A percentile compares a stretch with the other conserved stretches of the same genome.
Conservation (phyloP, 257 asterid species). For the Penstemon davidsonii region DNA sequence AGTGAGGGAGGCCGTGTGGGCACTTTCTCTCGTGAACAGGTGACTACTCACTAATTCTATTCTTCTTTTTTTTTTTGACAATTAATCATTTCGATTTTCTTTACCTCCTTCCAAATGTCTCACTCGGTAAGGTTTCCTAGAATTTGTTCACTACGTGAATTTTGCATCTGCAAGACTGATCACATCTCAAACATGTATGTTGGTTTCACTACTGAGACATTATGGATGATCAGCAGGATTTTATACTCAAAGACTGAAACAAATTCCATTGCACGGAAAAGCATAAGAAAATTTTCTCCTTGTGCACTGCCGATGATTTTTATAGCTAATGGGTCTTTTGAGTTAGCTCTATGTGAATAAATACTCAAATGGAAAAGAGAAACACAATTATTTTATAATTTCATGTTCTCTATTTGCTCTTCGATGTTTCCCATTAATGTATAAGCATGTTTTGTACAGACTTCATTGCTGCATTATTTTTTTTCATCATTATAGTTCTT, state of each 20-base stretch:
- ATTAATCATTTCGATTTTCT: neutral
- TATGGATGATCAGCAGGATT: conserved; percentile 2
- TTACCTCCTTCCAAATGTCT: neutral
- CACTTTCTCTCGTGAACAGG: conserved; percentile 95
- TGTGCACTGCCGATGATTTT: neutral
- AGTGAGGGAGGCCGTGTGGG: conserved; percentile 99
- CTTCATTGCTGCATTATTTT: neutral
- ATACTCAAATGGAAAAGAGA: conserved; percentile 10
- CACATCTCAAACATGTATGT: neutral
- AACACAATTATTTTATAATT: conserved; percentile 4
- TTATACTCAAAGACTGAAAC: neutral
- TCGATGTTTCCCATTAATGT: conserved; percentile 20
- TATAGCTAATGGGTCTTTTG: conserved; percentile 17
- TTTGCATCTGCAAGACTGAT: conserved; percentile 9
- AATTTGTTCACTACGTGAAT: neutral
- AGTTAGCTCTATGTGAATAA: neutral
- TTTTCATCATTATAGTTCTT: conserved; percentile 17
- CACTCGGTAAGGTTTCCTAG: neutral
- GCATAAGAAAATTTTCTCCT: neutral
- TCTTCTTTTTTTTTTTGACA: neutral
- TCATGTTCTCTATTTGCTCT: neutral
- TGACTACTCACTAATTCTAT: conserved; percentile 28
- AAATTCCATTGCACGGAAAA: neutral
- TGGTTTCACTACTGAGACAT: neutral
- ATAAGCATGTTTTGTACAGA: neutral